A percentile compares a stretch with the other conserved stretches of the same genome.
Evolutionary conservation across 2,329 filamentous ascomycete genomes (phyloP).

Genomic region (Dryadomyces sulphureus): DNA sequence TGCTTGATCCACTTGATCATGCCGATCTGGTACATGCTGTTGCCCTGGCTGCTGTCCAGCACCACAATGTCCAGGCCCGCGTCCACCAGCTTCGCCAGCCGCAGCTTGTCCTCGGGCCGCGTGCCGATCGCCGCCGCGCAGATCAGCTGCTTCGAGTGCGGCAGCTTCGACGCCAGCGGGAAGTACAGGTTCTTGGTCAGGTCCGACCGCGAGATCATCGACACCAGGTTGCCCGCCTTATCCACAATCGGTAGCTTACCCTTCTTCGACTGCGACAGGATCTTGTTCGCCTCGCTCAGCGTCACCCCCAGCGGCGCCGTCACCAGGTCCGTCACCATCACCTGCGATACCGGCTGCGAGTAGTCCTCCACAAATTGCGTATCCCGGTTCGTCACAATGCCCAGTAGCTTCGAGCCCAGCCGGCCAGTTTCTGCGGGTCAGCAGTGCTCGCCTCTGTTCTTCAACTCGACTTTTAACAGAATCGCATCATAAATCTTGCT

Average conservation of each 20-base stretch:
- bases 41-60: constrained; percentile 92
- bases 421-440: constrained; percentile 66
- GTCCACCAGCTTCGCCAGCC: constrained; percentile 77
- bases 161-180: constrained; percentile 88
- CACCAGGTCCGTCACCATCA: constrained; percentile 96
- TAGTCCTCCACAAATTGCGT: constrained; percentile 85
- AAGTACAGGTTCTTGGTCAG: constrained; percentile 98
- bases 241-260: constrained; percentile 94
- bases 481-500: constrained; percentile 20
- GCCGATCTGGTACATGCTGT: constrained; percentile 96
- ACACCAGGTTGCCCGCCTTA: constrained; percentile 68
- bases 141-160: constrained; percentile 93
- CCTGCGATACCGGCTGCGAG: constrained; percentile 59
- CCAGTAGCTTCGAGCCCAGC: constrained; percentile 87
- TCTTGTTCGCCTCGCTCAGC: constrained; percentile 77
- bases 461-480: not conserved
- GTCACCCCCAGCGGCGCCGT: constrained; percentile 75
- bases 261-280: constrained; percentile 93
- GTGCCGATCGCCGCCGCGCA: constrained; percentile 93
- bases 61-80: constrained; percentile 92
- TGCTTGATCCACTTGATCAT: constrained; percentile 96
- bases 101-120: constrained; percentile 77
- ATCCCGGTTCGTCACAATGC: constrained; percentile 95
- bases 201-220: constrained; percentile 86
- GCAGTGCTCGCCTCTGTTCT: constrained; percentile 13